phyloP scores from a whole-genome alignment of 768 basidiomycete genomes.

The Agaricus sinodeliciosus region DNA sequence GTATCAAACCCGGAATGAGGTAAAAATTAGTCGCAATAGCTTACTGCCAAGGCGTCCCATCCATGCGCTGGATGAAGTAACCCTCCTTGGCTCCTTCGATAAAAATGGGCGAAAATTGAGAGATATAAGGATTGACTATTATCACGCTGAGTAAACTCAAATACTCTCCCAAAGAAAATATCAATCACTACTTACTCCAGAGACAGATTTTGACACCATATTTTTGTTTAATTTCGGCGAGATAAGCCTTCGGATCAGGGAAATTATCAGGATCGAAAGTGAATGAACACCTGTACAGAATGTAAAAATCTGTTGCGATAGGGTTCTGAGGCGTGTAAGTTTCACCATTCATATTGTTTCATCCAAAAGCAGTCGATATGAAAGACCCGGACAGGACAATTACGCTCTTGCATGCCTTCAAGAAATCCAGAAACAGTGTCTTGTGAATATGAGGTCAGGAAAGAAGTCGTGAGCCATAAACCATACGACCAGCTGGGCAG shows the following conservation, averaged over 20 bases:
- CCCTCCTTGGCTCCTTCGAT: constrained; percentile 61
- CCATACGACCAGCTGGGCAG: constrained; percentile 73
- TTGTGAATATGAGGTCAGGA: constrained; percentile 63
- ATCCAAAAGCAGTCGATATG: constrained; percentile 78
- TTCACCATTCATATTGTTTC: constrained; percentile 62
- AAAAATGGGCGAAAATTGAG: constrained; percentile 64
- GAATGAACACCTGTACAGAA: constrained; percentile 55
- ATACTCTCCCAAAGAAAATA: neutral
- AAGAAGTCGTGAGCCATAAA: constrained; percentile 73
- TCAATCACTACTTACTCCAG: constrained; percentile 48
- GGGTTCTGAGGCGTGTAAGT: neutral
- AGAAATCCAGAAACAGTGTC: constrained; percentile 66
- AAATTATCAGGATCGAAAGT: constrained; percentile 74
- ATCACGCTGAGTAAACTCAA: neutral
- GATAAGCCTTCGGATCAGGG: constrained; percentile 62
- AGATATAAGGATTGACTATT: constrained; percentile 68
- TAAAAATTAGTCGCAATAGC: constrained; percentile 18
- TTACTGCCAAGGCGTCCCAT: constrained; percentile 65
- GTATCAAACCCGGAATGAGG: neutral
- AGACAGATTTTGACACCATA: constrained; percentile 68
- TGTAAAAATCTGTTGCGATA: constrained; percentile 13
- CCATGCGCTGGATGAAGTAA: constrained; percentile 62
- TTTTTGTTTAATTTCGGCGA: constrained; percentile 50
- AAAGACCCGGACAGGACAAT: constrained; percentile 62
- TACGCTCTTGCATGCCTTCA: constrained; percentile 60